phyloP scores from a whole-genome alignment of 164 flowering plant species.

The Chimonanthus salicifolius region DNA sequence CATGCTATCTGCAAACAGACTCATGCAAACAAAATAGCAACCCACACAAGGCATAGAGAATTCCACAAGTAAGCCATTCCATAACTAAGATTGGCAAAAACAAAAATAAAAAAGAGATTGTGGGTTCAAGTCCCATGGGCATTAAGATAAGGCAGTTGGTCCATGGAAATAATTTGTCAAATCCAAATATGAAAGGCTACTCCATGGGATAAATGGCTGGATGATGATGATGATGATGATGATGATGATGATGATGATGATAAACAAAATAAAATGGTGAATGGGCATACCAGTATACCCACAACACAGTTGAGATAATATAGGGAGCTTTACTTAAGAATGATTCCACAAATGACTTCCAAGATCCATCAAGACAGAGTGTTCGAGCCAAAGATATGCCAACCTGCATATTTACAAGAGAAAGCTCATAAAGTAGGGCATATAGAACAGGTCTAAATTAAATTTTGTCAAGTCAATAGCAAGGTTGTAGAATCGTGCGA shows the following conservation, averaged over 20 bases:
- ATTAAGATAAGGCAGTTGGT: too few species aligned
- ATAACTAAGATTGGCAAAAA: not conserved
- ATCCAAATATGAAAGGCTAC: not conserved
- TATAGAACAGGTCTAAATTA: not conserved
- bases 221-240: too few species aligned
- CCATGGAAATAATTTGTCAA: not conserved
- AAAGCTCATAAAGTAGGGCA: conserved; percentile 3
- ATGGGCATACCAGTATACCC: conserved; percentile 75
- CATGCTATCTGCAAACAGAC: too few species aligned
- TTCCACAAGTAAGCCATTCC: not conserved
- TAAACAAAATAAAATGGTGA: not conserved
- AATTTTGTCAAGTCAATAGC: not conserved
- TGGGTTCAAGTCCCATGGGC: too few species aligned
- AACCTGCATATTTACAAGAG: conserved; percentile 46
- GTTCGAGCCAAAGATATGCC: conserved; percentile 59
- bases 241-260: too few species aligned
- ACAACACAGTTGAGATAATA: conserved; percentile 67
- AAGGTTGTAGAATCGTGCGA: not conserved
- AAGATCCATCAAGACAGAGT: conserved; percentile 69
- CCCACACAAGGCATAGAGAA: too few species aligned
- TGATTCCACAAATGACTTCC: conserved; percentile 61
- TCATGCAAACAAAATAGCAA: too few species aligned
- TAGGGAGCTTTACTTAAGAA: conserved; percentile 65
- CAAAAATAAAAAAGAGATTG: not conserved
- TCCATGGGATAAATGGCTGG: not conserved